Evolutionary conservation across 176 grass and related monocot genomes (phyloP).

Genomic region (Chrysopogon serrulatus): DNA sequence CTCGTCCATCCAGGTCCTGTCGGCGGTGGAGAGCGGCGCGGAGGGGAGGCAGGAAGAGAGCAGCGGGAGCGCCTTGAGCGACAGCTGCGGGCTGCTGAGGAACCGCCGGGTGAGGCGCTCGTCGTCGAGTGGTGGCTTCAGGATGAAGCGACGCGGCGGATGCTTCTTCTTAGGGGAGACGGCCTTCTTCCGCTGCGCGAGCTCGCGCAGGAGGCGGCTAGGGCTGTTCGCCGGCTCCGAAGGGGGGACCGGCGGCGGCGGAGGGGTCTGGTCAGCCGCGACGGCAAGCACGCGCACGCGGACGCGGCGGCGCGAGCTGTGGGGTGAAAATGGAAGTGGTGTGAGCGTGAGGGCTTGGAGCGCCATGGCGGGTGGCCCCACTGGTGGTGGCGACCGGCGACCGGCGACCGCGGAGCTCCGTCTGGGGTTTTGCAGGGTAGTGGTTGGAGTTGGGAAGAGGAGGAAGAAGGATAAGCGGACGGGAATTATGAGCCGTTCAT

Average conservation of each 20-base stretch:
- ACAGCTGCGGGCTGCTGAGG: conserved; percentile 95
- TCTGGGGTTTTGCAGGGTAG: conserved; percentile 29
- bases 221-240: conserved; percentile 79
- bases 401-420: not conserved
- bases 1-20: conserved; percentile 87
- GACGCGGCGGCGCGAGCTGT: not conserved
- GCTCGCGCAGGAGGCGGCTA: conserved; percentile 79
- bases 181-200: conserved; percentile 83
- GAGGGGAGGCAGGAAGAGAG: conserved; percentile 93
- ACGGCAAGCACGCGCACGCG: conserved; percentile 21
- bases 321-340: not conserved
- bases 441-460: conserved; percentile 22
- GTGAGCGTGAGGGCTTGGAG: conserved; percentile 39
- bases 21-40: conserved; percentile 65
- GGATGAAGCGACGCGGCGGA: conserved; percentile 77
- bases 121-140: conserved; percentile 93
- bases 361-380: conserved; percentile 45
- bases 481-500: not conserved
- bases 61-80: conserved; percentile 85
- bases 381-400: conserved; percentile 7
- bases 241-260: conserved; percentile 10
- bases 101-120: conserved; percentile 84
- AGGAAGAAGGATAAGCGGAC: conserved; percentile 56
- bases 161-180: conserved; percentile 81
- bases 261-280: conserved; percentile 27